phyloP scores from a whole-genome alignment of 2,329 filamentous ascomycete genomes.

The Trichoderma sp. region DNA sequence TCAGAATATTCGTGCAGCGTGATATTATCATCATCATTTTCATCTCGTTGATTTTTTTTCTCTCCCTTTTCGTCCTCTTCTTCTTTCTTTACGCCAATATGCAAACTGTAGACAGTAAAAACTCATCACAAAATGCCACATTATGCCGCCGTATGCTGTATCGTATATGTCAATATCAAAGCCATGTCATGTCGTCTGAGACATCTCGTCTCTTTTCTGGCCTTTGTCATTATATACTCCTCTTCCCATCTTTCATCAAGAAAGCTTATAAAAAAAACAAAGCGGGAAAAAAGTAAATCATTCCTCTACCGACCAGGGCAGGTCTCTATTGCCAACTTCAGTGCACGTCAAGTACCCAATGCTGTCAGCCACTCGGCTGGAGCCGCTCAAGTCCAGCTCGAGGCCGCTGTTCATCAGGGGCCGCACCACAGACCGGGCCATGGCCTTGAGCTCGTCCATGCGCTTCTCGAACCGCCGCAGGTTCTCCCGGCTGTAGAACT shows the following conservation, averaged over 20 bases:
- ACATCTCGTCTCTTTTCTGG: not conserved
- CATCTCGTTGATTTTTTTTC: not conserved
- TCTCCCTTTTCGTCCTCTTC: not conserved
- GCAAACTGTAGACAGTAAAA: not conserved
- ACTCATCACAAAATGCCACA: not conserved
- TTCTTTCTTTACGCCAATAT: not conserved
- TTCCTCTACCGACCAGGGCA: slow-evolving; percentile 52
- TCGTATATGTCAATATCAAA: not conserved
- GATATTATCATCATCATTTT: slow-evolving; percentile 9
- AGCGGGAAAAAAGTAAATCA: slow-evolving; percentile 20
- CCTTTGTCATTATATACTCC: not conserved
- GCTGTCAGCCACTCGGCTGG: slow-evolving; percentile 44
- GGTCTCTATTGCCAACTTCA: slow-evolving; percentile 49
- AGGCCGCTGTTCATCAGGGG: slow-evolving; percentile 85
- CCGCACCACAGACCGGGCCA: slow-evolving; percentile 79
- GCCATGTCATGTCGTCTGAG: not conserved
- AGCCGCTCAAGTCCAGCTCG: slow-evolving; percentile 67
- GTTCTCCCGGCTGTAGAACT: slow-evolving; percentile 85
- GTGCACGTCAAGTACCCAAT: slow-evolving; percentile 56
- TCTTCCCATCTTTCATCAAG: not conserved
- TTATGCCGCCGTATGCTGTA: not conserved
- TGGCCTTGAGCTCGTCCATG: slow-evolving; percentile 83
- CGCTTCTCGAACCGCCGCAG: slow-evolving; percentile 81
- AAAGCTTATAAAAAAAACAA: not conserved
- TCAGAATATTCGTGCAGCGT: slow-evolving; percentile 13